Evolutionary conservation across 495 filamentous ascomycete genomes (phyloP).

Genomic region (Elasticomyces elasticus): DNA sequence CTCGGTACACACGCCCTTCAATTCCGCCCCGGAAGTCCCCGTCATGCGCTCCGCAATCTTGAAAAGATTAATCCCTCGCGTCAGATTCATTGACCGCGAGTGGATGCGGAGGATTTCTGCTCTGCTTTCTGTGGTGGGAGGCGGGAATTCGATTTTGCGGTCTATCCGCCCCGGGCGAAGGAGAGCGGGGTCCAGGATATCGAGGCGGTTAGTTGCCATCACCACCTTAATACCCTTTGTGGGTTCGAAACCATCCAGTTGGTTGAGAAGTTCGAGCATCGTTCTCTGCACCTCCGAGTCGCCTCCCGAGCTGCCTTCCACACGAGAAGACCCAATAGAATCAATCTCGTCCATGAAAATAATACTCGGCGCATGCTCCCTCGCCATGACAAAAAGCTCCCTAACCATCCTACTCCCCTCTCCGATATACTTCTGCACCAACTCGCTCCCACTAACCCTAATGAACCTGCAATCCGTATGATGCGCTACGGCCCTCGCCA

Average conservation of each 20-base stretch:
- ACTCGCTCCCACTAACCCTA: constrained; percentile 93
- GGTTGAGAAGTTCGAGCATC: constrained; percentile 89
- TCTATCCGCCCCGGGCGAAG: constrained; percentile 91
- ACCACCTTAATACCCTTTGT: constrained; percentile 98
- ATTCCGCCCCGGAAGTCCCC: constrained; percentile 89
- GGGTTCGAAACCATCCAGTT: constrained; percentile 99
- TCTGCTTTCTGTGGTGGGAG: constrained; percentile 91
- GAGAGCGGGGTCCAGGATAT: constrained; percentile 89
- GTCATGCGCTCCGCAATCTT: constrained; percentile 99
- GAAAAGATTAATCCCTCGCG: constrained; percentile 89
- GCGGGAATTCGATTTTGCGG: constrained; percentile 97
- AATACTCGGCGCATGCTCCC: constrained; percentile 94
- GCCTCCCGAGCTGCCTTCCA: constrained; percentile 94
- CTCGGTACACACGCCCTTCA: constrained; percentile 96
- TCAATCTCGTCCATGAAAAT: constrained; percentile 99
- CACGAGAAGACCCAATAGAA: constrained; percentile 96
- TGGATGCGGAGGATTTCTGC: constrained; percentile 98
- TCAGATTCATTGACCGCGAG: constrained; percentile 94
- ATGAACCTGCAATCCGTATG: constrained; percentile 98
- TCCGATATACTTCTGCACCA: constrained; percentile 96
- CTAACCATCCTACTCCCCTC: constrained; percentile 98
- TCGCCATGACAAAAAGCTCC: constrained; percentile 97
- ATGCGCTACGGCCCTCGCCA: constrained; percentile 97
- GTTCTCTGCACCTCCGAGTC: constrained; percentile 98
- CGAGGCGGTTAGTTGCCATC: constrained; percentile 98